Conservation (phyloP, 805 yeast species). For the Torulaspora gathmanii region DNA sequence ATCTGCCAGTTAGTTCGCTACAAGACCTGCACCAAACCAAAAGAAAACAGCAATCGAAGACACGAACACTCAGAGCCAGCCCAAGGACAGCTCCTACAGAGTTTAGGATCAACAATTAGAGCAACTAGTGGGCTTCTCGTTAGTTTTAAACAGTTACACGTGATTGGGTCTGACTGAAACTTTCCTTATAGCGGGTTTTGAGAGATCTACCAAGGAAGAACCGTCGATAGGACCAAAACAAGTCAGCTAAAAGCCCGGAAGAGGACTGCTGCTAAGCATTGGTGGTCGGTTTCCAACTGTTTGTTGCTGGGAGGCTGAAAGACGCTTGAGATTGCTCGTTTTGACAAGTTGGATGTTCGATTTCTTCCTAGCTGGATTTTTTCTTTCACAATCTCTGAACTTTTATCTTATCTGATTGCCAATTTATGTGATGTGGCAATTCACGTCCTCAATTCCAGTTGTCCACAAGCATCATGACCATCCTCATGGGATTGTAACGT, state of each 20-base stretch:
- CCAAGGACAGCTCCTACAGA: neutral
- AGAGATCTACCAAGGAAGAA: neutral
- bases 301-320: neutral
- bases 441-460: constrained; percentile 25
- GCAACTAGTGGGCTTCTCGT: neutral
- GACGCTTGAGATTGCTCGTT: neutral
- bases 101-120: neutral
- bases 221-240: no score
- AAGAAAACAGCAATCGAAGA: neutral
- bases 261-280: neutral
- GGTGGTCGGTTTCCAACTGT: neutral
- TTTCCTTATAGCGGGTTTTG: neutral
- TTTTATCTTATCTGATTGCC: neutral
- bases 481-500: constrained; percentile 2
- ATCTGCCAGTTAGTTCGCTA: neutral
- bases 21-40: neutral
- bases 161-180: neutral
- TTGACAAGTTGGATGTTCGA: constrained; percentile 4
- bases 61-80: neutral
- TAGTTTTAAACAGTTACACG: neutral
- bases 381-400: constrained; percentile 2
- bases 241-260: neutral
- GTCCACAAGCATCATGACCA: constrained; percentile 15
- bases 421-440: constrained; percentile 18
- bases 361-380: neutral